Conservation (phyloP, 305 asterid species). For the Striga hermonthica region DNA sequence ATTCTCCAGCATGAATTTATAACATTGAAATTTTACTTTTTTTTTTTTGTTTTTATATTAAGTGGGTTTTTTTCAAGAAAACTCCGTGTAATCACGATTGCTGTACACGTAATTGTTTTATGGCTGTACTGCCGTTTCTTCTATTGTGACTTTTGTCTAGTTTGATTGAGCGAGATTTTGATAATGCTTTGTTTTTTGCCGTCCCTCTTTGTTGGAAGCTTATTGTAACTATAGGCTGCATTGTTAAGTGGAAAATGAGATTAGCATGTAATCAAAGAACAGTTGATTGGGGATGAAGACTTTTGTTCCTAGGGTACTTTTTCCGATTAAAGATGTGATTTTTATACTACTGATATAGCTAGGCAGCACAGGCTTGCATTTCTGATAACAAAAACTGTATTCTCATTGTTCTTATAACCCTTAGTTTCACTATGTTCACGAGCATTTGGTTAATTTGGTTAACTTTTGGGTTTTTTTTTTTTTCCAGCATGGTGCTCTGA, state of each 20-base stretch:
- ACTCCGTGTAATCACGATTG: too few species aligned
- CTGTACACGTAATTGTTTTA: too few species aligned
- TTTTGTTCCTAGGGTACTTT: conserved; percentile 2
- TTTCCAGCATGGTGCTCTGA: conserved; percentile 46
- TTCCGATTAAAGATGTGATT: conserved; percentile 9
- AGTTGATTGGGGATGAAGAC: conserved; percentile 13
- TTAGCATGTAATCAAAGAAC: not conserved
- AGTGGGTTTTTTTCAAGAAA: too few species aligned
- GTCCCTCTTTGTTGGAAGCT: not conserved
- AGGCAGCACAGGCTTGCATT: conserved; percentile 4
- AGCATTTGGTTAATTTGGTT: conserved; percentile 13
- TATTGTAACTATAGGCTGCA: conserved; percentile 28
- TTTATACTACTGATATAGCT: conserved; percentile 17
- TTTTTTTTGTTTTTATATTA: too few species aligned
- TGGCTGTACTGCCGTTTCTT: too few species aligned
- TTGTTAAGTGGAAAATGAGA: conserved; percentile 3
- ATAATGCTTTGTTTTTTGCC: not conserved
- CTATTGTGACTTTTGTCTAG: too few species aligned
- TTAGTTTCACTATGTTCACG: not conserved
- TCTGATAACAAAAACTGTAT: not conserved
- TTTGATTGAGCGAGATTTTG: too few species aligned
- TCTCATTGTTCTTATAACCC: too few species aligned
- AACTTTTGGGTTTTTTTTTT: conserved; percentile 14
- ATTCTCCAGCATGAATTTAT: too few species aligned
- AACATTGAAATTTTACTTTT: too few species aligned